phyloP scores from a whole-genome alignment of 2,329 filamentous ascomycete species.

The Neoascochyta sp. region DNA sequence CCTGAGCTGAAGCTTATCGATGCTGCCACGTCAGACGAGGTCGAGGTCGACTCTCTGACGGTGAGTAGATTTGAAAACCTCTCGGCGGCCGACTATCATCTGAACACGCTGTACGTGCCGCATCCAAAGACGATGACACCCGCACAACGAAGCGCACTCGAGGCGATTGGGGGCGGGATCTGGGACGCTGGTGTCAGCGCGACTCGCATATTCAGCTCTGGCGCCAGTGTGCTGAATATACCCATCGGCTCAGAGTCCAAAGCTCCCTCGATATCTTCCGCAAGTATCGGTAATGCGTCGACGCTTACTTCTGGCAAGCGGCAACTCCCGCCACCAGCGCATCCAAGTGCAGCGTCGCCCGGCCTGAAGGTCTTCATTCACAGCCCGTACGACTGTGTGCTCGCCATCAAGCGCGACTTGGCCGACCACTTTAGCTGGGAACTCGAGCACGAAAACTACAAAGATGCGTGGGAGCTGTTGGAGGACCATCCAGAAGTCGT shows the following conservation, averaged over 20 bases:
- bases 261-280: slow-evolving; percentile 32
- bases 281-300: slow-evolving; percentile 16
- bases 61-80: slow-evolving; percentile 84
- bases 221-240: slow-evolving; percentile 64
- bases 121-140: slow-evolving; percentile 59
- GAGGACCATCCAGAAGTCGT: slow-evolving; percentile 78
- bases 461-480: slow-evolving; percentile 83
- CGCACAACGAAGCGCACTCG: slow-evolving; percentile 70
- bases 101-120: slow-evolving; percentile 75
- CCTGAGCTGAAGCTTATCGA: slow-evolving; percentile 92
- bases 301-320: slow-evolving; percentile 19
- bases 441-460: slow-evolving; percentile 73
- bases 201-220: slow-evolving; percentile 79
- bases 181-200: slow-evolving; percentile 91
- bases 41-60: slow-evolving; percentile 81
- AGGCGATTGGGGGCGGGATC: slow-evolving; percentile 71
- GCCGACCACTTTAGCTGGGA: slow-evolving; percentile 84
- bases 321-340: slow-evolving; percentile 29
- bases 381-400: slow-evolving; percentile 93
- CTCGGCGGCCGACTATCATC: slow-evolving; percentile 85
- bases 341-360: slow-evolving; percentile 51
- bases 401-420: slow-evolving; percentile 82
- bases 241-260: slow-evolving; percentile 41
- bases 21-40: slow-evolving; percentile 73
- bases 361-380: slow-evolving; percentile 87